Base-by-base conservation (phyloP, 805 yeast species). In the Komagataella pseudopastoris region DNA sequence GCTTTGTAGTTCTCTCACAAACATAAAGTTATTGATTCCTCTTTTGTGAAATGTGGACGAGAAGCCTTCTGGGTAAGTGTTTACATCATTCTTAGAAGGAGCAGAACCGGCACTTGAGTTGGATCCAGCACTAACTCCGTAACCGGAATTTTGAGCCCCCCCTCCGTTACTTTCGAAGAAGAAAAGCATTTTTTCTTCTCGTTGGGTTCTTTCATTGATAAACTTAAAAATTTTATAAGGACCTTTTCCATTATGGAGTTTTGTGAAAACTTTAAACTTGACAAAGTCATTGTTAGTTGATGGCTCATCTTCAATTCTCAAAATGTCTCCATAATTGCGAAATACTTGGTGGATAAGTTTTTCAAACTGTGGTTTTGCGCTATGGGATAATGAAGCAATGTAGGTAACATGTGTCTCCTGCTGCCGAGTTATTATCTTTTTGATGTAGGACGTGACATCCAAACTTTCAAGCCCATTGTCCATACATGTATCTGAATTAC, bases 1-100 rank as follows among this genome's bases (percentile, higher is more conserved):
- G 39, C 74, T 68, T 53, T 74, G 78, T 24, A 74, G 58, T 54
- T 74, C 78, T 52, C 78, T 62, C 3, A 74, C 76, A 62, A 74
- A 74, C 77, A 74, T 74, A 55, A 74, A 74, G 55, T 71, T 71
- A 52, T 72, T 74, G n/a, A 64, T 64, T 3, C 76, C 76, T 48
- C 78, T 59, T 48, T 70, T 65, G 57, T 74, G 75, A 57, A 74
- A 74, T 4, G 78, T 74, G 1, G 78, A 74, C 2, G 77, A 65
- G 50, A 73, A 74, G 0, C 78, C 78, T 55, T 74, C 77, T 1
- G 78, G 78, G 51, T 71, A 70, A 14, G 65, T 56, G 18, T 64
- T 59, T 8, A 64, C 57, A 36, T 62, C 65, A 17, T 56, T 22
- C 45, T 52, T 52, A 22, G 46, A 23, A n/a, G 48, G 14, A 10